Conservation (phyloP, 495 filamentous ascomycete species). For the Daldinia vernicosa region DNA sequence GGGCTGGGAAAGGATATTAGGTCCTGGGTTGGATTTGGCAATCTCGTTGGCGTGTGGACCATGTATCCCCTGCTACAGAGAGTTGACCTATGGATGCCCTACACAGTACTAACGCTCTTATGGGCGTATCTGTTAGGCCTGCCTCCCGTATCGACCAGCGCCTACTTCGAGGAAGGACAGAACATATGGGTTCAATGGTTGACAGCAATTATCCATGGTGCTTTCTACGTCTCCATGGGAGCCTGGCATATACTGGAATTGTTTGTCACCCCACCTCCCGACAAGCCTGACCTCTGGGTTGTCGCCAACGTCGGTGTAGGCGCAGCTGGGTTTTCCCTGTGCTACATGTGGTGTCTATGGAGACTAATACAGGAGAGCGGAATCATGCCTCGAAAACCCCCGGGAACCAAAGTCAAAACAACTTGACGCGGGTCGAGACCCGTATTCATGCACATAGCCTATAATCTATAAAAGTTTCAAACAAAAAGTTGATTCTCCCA, state of each 20-base stretch:
- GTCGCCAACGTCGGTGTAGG: conserved; percentile 89
- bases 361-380: conserved; percentile 71
- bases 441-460: conserved; percentile 10
- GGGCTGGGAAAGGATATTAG: conserved; percentile 78
- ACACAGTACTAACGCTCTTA: conserved; percentile 79
- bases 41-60: conserved; percentile 90
- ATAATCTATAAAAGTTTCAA: conserved; percentile 13
- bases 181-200: conserved; percentile 58
- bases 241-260: conserved; percentile 81
- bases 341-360: conserved; percentile 89
- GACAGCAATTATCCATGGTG: conserved; percentile 73
- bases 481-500: conserved; percentile 16
- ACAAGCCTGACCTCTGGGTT: conserved; percentile 92
- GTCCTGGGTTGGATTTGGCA: conserved; percentile 92
- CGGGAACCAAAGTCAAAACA: conserved; percentile 51
- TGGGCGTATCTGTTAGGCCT: conserved; percentile 92
- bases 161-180: conserved; percentile 64
- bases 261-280: conserved; percentile 68
- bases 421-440: conserved; percentile 33
- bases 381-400: conserved; percentile 43
- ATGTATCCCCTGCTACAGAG: conserved; percentile 89
- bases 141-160: conserved; percentile 75
- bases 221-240: conserved; percentile 79
- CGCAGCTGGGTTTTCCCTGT: conserved; percentile 82
- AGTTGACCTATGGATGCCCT: conserved; percentile 85